Conservation (phyloP, 805 yeast genomes). For the Metschnikowia baotianmanensis region DNA sequence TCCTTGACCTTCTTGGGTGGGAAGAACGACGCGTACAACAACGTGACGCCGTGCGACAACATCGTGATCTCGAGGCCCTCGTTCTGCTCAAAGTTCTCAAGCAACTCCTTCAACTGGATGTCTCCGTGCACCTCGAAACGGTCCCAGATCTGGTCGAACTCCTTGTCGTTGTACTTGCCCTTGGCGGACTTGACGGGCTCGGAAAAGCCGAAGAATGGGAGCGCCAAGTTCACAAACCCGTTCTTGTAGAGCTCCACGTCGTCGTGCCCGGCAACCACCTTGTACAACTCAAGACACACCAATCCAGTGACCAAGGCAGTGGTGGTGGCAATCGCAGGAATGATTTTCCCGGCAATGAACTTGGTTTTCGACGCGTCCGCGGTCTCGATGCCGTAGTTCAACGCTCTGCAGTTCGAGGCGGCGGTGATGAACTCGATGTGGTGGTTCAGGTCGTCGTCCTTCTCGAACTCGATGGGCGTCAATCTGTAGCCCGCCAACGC, state of each 20-base stretch:
- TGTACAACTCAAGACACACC: slow-evolving; percentile 86
- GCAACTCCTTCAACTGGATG: slow-evolving; percentile 67
- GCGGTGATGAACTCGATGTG: slow-evolving; percentile 96
- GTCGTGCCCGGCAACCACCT: slow-evolving; percentile 73
- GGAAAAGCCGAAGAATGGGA: slow-evolving; percentile 95
- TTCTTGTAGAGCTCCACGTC: slow-evolving; percentile 86
- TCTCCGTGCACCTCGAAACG: slow-evolving; percentile 82
- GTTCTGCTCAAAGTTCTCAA: slow-evolving; percentile 71
- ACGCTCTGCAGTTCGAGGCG: slow-evolving; percentile 94
- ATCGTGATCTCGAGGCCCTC: slow-evolving; percentile 87
- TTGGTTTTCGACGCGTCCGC: slow-evolving; percentile 91
- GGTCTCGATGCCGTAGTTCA: slow-evolving; percentile 81
- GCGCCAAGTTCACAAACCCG: slow-evolving; percentile 87
- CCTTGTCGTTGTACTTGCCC: slow-evolving; percentile 74
- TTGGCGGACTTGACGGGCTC: slow-evolving; percentile 90
- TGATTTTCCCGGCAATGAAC: slow-evolving; percentile 96
- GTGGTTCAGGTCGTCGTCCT: slow-evolving; percentile 95
- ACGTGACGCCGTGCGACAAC: slow-evolving; percentile 87
- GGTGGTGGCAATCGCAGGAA: slow-evolving; percentile 98
- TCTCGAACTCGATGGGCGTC: slow-evolving; percentile 91
- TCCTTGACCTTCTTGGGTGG: slow-evolving; percentile 89
- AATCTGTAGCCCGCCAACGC: slow-evolving; percentile 85
- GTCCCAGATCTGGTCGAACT: slow-evolving; percentile 92
- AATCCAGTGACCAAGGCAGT: slow-evolving; percentile 97
- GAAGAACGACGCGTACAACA: slow-evolving; percentile 89